Conservation (phyloP, 345 rosid genomes). For the Noccaea caerulescens region DNA sequence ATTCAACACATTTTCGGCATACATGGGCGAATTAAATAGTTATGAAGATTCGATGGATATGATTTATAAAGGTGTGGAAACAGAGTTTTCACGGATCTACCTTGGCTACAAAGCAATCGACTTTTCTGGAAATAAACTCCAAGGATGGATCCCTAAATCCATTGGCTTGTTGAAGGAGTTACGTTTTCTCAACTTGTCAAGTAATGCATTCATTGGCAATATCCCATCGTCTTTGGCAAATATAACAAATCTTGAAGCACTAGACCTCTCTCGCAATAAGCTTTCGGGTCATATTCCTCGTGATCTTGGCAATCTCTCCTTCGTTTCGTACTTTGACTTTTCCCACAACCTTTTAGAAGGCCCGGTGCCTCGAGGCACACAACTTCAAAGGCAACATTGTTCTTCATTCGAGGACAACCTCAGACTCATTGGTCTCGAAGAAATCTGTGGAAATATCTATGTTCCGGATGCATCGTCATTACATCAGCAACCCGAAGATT, state of each 20-base stretch:
- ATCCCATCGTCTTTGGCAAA: constrained; percentile 4
- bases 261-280: neutral
- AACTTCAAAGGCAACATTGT: constrained; percentile 1
- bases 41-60: constrained; percentile 1
- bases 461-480: neutral
- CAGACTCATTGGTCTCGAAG: constrained; percentile 1
- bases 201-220: neutral
- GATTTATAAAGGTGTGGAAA: neutral
- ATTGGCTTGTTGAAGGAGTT: neutral
- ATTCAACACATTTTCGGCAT: neutral
- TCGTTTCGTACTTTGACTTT: neutral
- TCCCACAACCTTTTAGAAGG: neutral
- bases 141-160: neutral
- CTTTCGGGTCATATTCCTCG: neutral
- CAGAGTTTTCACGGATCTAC: neutral
- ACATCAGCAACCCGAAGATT: neutral
- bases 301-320: constrained; percentile 3
- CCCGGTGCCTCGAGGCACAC: neutral
- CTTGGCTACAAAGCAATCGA: neutral
- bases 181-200: neutral
- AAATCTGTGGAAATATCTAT: neutral
- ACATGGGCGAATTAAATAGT: neutral
- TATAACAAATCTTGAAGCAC: constrained; percentile 2
- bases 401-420: neutral
- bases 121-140: neutral